Percentiles rank a stretch among this genome's conserved stretches.
phyloP scores from a whole-genome alignment of 306 rosid species.

The Quercus engelmannii region DNA sequence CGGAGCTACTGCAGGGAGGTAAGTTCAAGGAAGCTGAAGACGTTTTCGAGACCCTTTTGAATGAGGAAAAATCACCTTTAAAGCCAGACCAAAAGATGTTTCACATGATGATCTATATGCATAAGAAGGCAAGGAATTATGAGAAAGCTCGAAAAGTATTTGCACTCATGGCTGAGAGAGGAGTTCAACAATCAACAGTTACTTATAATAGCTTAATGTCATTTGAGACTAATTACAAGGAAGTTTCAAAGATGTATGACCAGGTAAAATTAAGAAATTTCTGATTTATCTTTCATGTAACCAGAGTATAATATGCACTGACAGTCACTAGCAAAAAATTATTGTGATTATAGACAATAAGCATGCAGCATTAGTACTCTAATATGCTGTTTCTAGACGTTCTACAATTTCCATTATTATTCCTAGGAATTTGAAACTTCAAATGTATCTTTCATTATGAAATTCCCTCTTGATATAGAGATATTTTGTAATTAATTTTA shows the following conservation, averaged over 20 bases:
- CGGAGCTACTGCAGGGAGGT: slow-evolving; percentile 50
- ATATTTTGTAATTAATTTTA: background rate
- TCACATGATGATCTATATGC: slow-evolving; percentile 95
- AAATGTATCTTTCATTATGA: background rate
- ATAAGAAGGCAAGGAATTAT: slow-evolving; percentile 81
- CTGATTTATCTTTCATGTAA: slow-evolving; percentile 7
- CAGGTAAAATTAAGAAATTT: slow-evolving; percentile 53
- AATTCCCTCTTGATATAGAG: background rate
- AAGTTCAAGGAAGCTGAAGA: slow-evolving; percentile 90
- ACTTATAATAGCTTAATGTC: slow-evolving; percentile 96
- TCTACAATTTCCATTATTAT: background rate
- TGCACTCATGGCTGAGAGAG: slow-evolving; percentile 68
- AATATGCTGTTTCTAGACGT: background rate
- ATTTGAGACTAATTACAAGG: slow-evolving; percentile 83
- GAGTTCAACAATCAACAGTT: slow-evolving; percentile 69
- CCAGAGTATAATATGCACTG: background rate
- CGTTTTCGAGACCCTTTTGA: slow-evolving; percentile 59
- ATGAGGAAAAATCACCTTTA: slow-evolving; percentile 58
- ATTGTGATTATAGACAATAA: background rate
- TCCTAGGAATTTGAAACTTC: background rate
- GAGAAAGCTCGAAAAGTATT: slow-evolving; percentile 83
- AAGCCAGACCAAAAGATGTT: slow-evolving; percentile 93
- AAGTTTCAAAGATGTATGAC: slow-evolving; percentile 82
- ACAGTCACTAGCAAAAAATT: background rate
- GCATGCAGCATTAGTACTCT: background rate